A percentile compares a stretch with the other conserved stretches of the same genome.
These are phyloP conservation scores for Galeopsis tetrahit DNA, from an alignment of 257 asterid genomes.

Conservation along the genomic window DNA sequence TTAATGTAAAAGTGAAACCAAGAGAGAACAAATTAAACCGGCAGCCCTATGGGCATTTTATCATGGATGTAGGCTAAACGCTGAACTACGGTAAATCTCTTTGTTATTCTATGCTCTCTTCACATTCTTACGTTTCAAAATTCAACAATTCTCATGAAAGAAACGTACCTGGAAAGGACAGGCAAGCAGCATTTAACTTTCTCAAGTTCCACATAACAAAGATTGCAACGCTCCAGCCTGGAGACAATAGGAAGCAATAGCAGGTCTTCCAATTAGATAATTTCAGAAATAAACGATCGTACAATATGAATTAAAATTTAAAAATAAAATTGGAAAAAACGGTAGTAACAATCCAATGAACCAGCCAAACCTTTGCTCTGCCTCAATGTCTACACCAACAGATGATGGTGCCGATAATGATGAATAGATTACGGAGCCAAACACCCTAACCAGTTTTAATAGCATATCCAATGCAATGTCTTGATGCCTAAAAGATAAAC, in stretches of 20 bases:
- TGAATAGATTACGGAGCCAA: slow-evolving; percentile 87
- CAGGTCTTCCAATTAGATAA: slow-evolving; percentile 32
- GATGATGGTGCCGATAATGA: slow-evolving; percentile 83
- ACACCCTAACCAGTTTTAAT: slow-evolving; percentile 85
- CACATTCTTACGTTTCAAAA: not conserved
- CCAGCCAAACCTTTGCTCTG: slow-evolving; percentile 77
- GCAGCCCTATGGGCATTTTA: not conserved
- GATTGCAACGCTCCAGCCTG: slow-evolving; percentile 95
- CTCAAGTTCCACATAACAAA: slow-evolving; percentile 92
- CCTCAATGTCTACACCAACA: slow-evolving; percentile 97
- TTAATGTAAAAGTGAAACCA: not conserved
- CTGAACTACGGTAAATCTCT: not conserved
- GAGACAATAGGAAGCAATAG: slow-evolving; percentile 31
- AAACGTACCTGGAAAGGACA: slow-evolving; percentile 65
- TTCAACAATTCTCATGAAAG: slow-evolving; percentile 11
- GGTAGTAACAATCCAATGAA: slow-evolving; percentile 19
- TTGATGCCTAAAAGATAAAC: slow-evolving; percentile 69
- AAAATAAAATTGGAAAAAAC: not conserved
- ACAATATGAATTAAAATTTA: not conserved
- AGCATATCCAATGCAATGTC: slow-evolving; percentile 82
- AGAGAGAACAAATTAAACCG: not conserved
- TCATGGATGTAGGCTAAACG: not conserved
- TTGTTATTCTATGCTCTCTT: not conserved
- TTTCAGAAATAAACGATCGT: slow-evolving; percentile 24
- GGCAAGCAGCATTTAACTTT: slow-evolving; percentile 75